phyloP scores from a whole-genome alignment of 140 eudicot genomes.

The Ambrosia hybrid region DNA sequence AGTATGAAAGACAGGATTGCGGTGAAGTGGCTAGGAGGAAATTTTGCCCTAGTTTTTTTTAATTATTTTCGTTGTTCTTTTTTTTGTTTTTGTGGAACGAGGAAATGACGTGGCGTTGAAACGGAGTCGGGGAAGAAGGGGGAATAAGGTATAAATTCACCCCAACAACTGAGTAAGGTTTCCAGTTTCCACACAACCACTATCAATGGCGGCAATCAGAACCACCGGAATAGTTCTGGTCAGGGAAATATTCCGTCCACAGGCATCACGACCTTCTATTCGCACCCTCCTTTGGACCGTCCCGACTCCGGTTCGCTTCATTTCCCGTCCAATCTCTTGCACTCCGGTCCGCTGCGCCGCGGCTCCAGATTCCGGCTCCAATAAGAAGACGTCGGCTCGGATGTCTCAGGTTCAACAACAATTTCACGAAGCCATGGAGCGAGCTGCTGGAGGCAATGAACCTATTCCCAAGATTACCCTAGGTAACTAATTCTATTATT shows the following conservation, averaged over 20 bases:
- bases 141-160: too few species aligned
- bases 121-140: too few species aligned
- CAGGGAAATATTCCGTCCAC: constrained; percentile 36
- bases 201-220: constrained; percentile 51
- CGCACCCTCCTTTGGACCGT: constrained; percentile 14
- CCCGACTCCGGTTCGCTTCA: constrained; percentile 7
- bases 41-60: too few species aligned
- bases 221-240: constrained; percentile 29
- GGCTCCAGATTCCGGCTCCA: constrained; percentile 40
- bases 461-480: constrained; percentile 74
- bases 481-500: constrained; percentile 35
- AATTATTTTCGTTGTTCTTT: too few species aligned
- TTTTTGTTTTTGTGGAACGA: too few species aligned
- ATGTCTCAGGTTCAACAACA: constrained; percentile 75
- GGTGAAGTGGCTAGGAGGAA: too few species aligned
- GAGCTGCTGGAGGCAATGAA: constrained; percentile 60
- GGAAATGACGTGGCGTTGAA: too few species aligned
- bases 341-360: constrained; percentile 52
- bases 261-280: constrained; percentile 14
- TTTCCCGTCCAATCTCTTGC: constrained; percentile 42
- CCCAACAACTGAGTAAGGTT: too few species aligned
- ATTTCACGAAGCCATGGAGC: constrained; percentile 63
- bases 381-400: constrained; percentile 69
- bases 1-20: too few species aligned
- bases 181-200: too few species aligned